Conservation (phyloP, 257 asterid genomes). For the Avicennia marina region DNA sequence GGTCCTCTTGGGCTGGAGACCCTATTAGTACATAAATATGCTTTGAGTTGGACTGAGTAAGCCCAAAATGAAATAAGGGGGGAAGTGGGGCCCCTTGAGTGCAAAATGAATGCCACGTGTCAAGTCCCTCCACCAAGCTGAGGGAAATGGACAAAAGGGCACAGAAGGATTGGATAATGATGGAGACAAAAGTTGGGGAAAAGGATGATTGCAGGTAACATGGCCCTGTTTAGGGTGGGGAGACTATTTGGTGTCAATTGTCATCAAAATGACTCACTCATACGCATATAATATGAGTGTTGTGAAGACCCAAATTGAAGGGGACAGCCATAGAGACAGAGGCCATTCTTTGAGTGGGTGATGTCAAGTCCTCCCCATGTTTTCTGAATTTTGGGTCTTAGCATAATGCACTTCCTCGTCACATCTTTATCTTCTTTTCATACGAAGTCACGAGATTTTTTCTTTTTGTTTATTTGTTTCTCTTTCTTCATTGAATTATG, state of each 20-base stretch:
- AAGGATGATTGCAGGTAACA: constrained; percentile 38
- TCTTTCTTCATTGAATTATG: no score
- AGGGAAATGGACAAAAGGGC: constrained; percentile 14
- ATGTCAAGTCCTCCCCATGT: constrained; percentile 9
- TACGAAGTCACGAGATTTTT: no score
- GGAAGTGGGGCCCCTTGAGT: not conserved
- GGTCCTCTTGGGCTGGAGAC: no score
- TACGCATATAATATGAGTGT: not conserved
- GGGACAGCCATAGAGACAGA: constrained; percentile 7
- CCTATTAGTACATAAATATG: no score
- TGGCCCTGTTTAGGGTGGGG: constrained; percentile 38
- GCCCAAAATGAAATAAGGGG: not conserved
- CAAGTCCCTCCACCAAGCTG: constrained; percentile 4
- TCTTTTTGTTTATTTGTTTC: no score
- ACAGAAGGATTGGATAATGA: constrained; percentile 17
- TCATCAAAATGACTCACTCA: not conserved
- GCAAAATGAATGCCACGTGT: constrained; percentile 16
- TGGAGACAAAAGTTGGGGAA: constrained; percentile 18
- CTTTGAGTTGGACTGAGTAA: no score
- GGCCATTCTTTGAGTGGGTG: constrained; percentile 2
- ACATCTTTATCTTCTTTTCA: no score
- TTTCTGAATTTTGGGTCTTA: not conserved
- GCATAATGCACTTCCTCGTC: no score
- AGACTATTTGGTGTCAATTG: constrained; percentile 36
- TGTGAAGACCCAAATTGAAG: not conserved